Conservation (phyloP, 2,329 filamentous ascomycete species). For the Colletotrichum musicola region DNA sequence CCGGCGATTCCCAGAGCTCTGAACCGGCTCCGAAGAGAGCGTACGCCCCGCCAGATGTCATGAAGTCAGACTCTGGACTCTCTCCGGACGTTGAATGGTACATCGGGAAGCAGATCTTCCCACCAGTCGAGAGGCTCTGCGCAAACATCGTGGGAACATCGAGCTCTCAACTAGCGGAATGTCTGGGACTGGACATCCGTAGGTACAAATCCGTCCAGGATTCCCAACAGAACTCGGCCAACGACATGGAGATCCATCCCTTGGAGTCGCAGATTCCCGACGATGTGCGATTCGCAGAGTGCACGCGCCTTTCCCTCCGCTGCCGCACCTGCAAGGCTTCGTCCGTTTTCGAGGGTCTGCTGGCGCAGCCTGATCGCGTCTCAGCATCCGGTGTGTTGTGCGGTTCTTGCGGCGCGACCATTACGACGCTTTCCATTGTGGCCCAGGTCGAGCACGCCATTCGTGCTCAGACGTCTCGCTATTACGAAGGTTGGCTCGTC, state of each 20-base stretch:
- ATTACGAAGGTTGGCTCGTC: conserved; percentile 92
- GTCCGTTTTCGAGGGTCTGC: conserved; percentile 82
- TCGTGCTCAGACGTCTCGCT: conserved; percentile 80
- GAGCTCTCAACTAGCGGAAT: conserved; percentile 88
- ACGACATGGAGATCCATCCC: conserved; percentile 83
- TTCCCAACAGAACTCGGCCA: conserved; percentile 61
- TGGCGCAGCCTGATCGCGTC: conserved; percentile 68
- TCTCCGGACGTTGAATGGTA: conserved; percentile 97
- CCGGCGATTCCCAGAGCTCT: conserved; percentile 74
- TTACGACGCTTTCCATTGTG: conserved; percentile 80
- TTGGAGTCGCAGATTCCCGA: conserved; percentile 96
- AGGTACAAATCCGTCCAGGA: conserved; percentile 75
- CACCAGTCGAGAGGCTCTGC: conserved; percentile 96
- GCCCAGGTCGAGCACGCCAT: conserved; percentile 91
- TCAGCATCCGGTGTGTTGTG: conserved; percentile 83
- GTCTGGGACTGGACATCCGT: conserved; percentile 88
- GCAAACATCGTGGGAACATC: conserved; percentile 96
- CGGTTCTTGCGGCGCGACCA: conserved; percentile 70
- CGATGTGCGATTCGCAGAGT: conserved; percentile 87
- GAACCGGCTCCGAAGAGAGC: conserved; percentile 89
- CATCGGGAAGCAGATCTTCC: conserved; percentile 97
- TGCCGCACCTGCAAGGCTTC: conserved; percentile 84
- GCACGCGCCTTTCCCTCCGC: conserved; percentile 79
- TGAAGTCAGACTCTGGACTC: conserved; percentile 80
- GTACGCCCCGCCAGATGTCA: conserved; percentile 85